phyloP scores from a whole-genome alignment of 2,329 filamentous ascomycete species.

The Tolypocladium pustulatum region DNA sequence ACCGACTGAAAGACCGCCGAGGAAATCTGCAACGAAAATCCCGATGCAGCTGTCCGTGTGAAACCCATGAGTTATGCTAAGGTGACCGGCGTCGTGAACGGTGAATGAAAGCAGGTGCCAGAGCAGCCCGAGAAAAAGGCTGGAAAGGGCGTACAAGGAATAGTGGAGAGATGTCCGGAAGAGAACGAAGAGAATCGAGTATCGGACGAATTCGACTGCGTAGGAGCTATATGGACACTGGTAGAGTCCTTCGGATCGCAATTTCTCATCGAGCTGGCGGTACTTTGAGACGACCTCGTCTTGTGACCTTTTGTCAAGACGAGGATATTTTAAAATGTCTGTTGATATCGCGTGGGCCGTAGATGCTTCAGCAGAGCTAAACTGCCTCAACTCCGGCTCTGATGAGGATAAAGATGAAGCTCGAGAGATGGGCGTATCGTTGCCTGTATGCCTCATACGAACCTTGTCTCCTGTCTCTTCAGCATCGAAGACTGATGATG shows the following conservation, averaged over 20 bases:
- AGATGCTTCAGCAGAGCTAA: constrained; percentile 49
- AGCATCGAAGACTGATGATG: background rate
- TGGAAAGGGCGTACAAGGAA: constrained; percentile 60
- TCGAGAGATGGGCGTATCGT: background rate
- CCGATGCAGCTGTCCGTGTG: constrained; percentile 74
- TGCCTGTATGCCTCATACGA: background rate
- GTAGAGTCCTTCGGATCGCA: constrained; percentile 68
- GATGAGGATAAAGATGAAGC: background rate
- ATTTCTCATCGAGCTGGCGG: constrained; percentile 58
- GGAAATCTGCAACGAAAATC: constrained; percentile 80
- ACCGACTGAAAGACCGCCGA: constrained; percentile 79
- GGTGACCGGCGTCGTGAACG: constrained; percentile 91
- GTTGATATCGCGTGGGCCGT: constrained; percentile 23
- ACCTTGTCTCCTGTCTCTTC: background rate
- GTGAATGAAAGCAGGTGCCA: constrained; percentile 96
- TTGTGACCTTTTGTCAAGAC: constrained; percentile 56
- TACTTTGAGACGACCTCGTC: constrained; percentile 60
- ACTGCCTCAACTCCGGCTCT: background rate
- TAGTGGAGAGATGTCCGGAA: constrained; percentile 38
- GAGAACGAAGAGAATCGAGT: constrained; percentile 48
- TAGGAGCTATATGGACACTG: constrained; percentile 69
- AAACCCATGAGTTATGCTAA: constrained; percentile 92
- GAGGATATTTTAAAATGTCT: background rate
- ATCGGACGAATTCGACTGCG: constrained; percentile 62
- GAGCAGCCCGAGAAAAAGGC: constrained; percentile 64